phyloP scores from a whole-genome alignment of 345 rosid species.

The Laguncularia racemosa region DNA sequence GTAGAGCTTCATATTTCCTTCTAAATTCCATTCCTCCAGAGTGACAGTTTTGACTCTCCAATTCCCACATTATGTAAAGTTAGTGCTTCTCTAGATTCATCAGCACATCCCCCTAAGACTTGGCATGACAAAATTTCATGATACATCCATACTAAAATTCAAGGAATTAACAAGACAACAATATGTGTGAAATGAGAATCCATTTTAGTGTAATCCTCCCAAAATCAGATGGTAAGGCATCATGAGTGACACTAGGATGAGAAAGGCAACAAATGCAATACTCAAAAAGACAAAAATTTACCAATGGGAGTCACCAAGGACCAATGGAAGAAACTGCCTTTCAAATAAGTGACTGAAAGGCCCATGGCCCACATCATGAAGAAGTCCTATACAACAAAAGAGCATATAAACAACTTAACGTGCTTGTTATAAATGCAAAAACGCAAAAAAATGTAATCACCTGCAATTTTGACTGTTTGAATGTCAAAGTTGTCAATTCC shows the following conservation, averaged over 20 bases:
- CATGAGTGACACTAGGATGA: background rate
- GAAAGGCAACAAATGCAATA: conserved; percentile 6
- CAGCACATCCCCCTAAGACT: too few species aligned
- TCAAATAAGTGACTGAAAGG: conserved; percentile 96
- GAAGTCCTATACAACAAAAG: conserved; percentile 54
- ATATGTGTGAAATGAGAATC: too few species aligned
- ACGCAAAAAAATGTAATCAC: conserved; percentile 24
- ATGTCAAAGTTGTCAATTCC: conserved; percentile 71
- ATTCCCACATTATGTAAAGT: too few species aligned
- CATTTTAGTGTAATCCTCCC: background rate
- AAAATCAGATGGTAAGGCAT: background rate
- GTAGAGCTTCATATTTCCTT: too few species aligned
- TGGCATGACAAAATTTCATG: too few species aligned
- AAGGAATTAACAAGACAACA: too few species aligned
- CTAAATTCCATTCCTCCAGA: too few species aligned
- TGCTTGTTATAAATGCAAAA: conserved; percentile 1
- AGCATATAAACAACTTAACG: background rate
- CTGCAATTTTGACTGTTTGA: conserved; percentile 87
- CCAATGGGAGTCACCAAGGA: conserved; percentile 45
- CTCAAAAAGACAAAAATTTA: conserved; percentile 21
- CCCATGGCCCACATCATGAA: conserved; percentile 95
- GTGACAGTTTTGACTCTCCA: too few species aligned
- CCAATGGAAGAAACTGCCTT: conserved; percentile 78
- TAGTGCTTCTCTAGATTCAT: too few species aligned
- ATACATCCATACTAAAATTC: too few species aligned